These are phyloP conservation scores for Mycena capillaripes DNA, from an alignment of 768 basidiomycete species.

Conservation along the genomic window DNA sequence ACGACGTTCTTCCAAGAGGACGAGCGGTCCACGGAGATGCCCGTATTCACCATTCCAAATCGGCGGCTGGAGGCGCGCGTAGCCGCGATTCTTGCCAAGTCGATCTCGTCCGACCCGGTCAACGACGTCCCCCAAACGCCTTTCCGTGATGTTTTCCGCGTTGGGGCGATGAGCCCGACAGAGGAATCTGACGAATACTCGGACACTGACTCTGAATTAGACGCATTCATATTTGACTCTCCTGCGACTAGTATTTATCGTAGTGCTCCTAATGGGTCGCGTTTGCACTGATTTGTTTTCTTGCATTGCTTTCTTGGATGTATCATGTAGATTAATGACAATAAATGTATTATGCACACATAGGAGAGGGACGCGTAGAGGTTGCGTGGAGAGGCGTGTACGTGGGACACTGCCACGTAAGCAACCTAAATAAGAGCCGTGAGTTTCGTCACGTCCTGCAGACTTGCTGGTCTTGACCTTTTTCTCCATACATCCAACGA, in stretches of 20 bases:
- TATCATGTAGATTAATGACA: conserved; percentile 27
- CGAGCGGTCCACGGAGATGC: conserved; percentile 44
- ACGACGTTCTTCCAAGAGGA: conserved; percentile 80
- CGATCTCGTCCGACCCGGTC: conserved; percentile 66
- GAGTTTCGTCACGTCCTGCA: too few relatives aligned
- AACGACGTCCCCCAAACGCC: conserved; percentile 83
- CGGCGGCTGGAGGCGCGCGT: conserved; percentile 82
- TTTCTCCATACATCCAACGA: conserved; percentile 7
- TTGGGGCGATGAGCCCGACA: conserved; percentile 55
- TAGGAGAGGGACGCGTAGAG: not conserved
- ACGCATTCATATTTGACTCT: conserved; percentile 77
- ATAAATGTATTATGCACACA: conserved; percentile 6
- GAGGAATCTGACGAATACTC: conserved; percentile 64
- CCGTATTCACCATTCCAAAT: conserved; percentile 60
- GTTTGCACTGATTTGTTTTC: conserved; percentile 37
- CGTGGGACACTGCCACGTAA: conserved; percentile 28
- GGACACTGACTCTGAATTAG: conserved; percentile 61
- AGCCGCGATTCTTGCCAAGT: conserved; percentile 87
- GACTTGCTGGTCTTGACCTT: not conserved
- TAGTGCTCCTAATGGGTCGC: conserved; percentile 61
- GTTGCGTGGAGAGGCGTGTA: conserved; percentile 9
- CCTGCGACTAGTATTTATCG: conserved; percentile 54
- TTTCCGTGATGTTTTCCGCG: conserved; percentile 81
- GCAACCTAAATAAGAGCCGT: conserved; percentile 1
- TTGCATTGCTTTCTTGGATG: conserved; percentile 1